Evolutionary conservation across 495 filamentous ascomycete species (phyloP), one percentile per base, ranked within the genome.

Genomic region (Aspergillus avenaceus): DNA sequence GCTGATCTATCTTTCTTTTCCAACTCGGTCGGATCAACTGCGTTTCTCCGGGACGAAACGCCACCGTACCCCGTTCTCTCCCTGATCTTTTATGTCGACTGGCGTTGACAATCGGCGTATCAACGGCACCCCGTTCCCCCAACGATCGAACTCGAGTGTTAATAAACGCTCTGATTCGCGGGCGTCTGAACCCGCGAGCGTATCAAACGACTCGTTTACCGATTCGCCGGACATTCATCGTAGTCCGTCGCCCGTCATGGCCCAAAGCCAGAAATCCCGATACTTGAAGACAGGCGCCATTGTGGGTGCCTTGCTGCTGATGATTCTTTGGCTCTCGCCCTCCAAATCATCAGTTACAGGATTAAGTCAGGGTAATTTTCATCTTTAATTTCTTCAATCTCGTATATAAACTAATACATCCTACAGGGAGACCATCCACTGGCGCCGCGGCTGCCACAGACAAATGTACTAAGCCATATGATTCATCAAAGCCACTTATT

Each of bases 401-500:
- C 47, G 51, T 38, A 28, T 38, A 3, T 16, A 7, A 14, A 38
- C 34, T 38, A 11, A 38, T 21, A 21, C 8, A 4, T 8, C 34
- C 16, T 47, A 37, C 48, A 74, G 67, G 59, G 28, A 52, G 65
- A 57, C 28, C 61, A 16, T 56, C 66, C 38, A 47, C 62, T 14
- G 49, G 55, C 28, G 41, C 50, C 25, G 46, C 55, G 28, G 47
- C 55, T 26, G 42, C 61, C 7, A 63, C 81, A 8, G 53, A 54
- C 28, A 86, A 80, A 71, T 98, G 93, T 78, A 82, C 83, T 41
- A 88, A 83, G 63, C 88, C 92, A 23, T 82, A 76, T 66, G 88
- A 90, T 47, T 79, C 84, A 26, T 83, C 86, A 36, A 98, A 96
- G 72, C 95, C 95, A 22, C 76, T 98, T 55, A 84, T 97, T 52